These are phyloP conservation scores for Leucosporidium scottii DNA, from an alignment of 768 basidiomycete species.

Conservation along the genomic window DNA sequence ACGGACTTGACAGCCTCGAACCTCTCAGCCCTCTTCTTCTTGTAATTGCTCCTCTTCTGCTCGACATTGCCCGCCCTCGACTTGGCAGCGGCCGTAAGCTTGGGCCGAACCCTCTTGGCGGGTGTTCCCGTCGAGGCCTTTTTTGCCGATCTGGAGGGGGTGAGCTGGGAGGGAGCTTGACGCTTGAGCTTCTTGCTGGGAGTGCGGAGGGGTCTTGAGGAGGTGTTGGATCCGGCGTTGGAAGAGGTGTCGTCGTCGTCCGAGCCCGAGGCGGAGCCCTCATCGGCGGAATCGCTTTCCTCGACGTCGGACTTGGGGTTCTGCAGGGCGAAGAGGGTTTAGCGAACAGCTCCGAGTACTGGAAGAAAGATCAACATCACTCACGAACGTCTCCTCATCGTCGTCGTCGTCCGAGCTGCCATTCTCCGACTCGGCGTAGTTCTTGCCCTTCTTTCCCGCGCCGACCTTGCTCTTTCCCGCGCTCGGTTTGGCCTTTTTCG, in stretches of 20 bases:
- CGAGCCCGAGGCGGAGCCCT: not conserved
- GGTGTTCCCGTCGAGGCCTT: too few species aligned
- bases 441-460: not conserved
- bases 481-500: slow-evolving; percentile 41
- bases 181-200: slow-evolving; percentile 3
- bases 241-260: not conserved
- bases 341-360: slow-evolving; percentile 15
- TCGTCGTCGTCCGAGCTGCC: slow-evolving; percentile 30
- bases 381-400: slow-evolving; percentile 41
- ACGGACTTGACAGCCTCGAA: too few species aligned
- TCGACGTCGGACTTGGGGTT: not conserved
- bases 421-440: not conserved
- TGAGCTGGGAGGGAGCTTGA: too few species aligned
- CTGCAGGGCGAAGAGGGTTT: not conserved
- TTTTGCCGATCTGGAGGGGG: too few species aligned
- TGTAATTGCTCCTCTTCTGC: too few species aligned
- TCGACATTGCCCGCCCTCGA: too few species aligned
- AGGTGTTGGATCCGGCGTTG: too few species aligned
- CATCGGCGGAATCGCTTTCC: not conserved
- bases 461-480: not conserved
- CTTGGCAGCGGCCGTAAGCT: too few species aligned
- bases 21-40: too few species aligned
- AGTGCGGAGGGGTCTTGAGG: not conserved
- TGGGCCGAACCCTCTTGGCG: too few species aligned
- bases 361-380: slow-evolving; percentile 12